Evolutionary conservation across 1,284 basidiomycete species (phyloP), one percentile per base, ranked within the genome.

Genomic region (Ceratobasidium sp.): DNA sequence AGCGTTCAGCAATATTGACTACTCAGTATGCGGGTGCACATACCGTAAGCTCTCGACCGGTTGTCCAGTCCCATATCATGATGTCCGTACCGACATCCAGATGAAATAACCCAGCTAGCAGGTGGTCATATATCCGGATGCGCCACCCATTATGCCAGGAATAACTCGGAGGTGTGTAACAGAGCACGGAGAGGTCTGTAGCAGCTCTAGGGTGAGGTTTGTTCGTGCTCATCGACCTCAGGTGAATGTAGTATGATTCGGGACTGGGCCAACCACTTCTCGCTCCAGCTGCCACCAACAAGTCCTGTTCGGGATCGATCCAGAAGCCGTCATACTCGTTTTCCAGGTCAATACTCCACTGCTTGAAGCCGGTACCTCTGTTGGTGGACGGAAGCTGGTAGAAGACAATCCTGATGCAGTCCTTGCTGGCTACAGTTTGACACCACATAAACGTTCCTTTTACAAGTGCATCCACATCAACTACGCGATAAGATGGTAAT

Each of bases 251-350:
- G 49, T 22, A 63, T 27, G 24, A 29, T 5, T 56, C 29, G 6
- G n/a, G 39, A 22, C 22, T 41, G 19, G 37, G 19, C 3, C 29
- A 37, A 34, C 16, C 59, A 13, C 16, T 8, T 16, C 43, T 22
- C 3, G 27, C 27, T 11, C 24, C 27, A 29, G 13, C 31, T 27
- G 39, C n/a, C 27, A 66, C 64, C 13, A 66, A 27, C 31, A 66
- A 22, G n/a, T 66, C 49, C 39, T 66, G 64, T 14, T 51, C 64
- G 16, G 64, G 64, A 24, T 66, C 64, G 19, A 66, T 54, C 19
- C 22, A n/a, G 13, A 37, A 8, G n/a, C 11, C 19, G 31, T 48
- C 64, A 16, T 37, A 51, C 2, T 39, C 49, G 7, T 37, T 31
- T 16, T 16, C 29, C 31, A 58, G 9, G 22, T 49, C 46, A 27